These are phyloP conservation scores for Amanita bisporigera DNA, from an alignment of 1,284 basidiomycete genomes.

Conservation along the genomic window DNA sequence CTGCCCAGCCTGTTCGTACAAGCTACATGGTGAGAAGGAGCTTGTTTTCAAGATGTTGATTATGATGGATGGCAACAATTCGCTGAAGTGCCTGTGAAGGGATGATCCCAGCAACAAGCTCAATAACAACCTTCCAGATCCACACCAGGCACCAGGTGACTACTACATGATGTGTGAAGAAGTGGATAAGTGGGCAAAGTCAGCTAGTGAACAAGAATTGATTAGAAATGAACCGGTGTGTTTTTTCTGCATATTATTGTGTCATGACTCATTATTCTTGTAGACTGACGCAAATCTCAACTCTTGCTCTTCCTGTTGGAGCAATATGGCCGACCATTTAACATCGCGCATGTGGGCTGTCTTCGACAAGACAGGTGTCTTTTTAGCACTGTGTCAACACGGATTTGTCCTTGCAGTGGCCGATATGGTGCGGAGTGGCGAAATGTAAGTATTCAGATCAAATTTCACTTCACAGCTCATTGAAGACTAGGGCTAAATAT, in stretches of 20 bases:
- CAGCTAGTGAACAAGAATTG: background rate
- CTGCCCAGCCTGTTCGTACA: conserved; percentile 38
- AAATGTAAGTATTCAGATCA: conserved; percentile 26
- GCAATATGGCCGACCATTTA: conserved; percentile 29
- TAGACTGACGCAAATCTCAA: conserved; percentile 5
- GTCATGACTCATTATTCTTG: background rate
- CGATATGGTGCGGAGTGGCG: conserved; percentile 34
- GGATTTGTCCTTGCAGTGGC: conserved; percentile 15
- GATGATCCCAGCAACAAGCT: background rate
- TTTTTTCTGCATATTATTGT: background rate
- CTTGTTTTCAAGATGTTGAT: conserved; percentile 29
- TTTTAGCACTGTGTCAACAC: conserved; percentile 34
- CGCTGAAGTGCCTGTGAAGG: conserved; percentile 29
- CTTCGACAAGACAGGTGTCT: conserved; percentile 42
- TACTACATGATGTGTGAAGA: conserved; percentile 24
- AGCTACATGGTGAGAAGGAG: conserved; percentile 22
- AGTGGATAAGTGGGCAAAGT: conserved; percentile 27
- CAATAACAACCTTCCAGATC: conserved; percentile 18
- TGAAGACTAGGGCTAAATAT: background rate
- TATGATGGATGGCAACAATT: conserved; percentile 45
- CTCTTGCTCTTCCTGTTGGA: conserved; percentile 30
- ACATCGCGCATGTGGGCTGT: conserved; percentile 36
- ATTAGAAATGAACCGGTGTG: background rate
- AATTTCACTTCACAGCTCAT: background rate
- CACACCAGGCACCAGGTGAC: conserved; percentile 16